Conservation (phyloP, 352 stramenopile species). For the Thalassiosira mediterranea region DNA sequence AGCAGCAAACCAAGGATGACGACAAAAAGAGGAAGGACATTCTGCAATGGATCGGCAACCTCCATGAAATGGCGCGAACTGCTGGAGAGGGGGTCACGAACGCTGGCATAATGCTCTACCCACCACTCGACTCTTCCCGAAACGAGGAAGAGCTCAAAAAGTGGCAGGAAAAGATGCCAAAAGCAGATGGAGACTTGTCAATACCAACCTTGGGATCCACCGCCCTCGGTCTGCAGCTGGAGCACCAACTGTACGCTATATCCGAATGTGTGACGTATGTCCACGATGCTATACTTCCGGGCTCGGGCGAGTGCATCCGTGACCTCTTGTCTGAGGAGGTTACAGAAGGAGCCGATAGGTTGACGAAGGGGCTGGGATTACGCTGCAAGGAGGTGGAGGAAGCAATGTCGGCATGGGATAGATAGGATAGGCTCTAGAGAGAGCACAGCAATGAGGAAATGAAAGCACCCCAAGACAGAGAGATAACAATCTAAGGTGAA, state of each 20-base stretch:
- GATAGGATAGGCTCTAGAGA: too few relatives aligned
- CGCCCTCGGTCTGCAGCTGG: slow-evolving; percentile 12
- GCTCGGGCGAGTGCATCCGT: slow-evolving; percentile 5
- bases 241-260: slow-evolving; percentile 16
- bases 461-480: too few relatives aligned
- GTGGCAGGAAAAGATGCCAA: background rate
- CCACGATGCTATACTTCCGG: background rate
- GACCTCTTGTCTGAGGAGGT: slow-evolving; percentile 38
- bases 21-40: slow-evolving; percentile 24
- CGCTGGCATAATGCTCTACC: slow-evolving; percentile 72
- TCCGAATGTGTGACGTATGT: slow-evolving; percentile 25
- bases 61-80: slow-evolving; percentile 48
- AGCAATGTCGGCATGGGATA: too few relatives aligned
- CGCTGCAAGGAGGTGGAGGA: slow-evolving; percentile 30
- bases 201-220: slow-evolving; percentile 12
- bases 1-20: too few relatives aligned
- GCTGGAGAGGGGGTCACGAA: slow-evolving; percentile 78
- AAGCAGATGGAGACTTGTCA: slow-evolving; percentile 6
- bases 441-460: too few relatives aligned
- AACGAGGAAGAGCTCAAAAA: slow-evolving; percentile 5
- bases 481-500: too few relatives aligned
- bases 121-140: slow-evolving; percentile 53
- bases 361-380: slow-evolving; percentile 19
- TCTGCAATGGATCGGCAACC: slow-evolving; percentile 51
- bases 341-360: slow-evolving; percentile 5